A percentile compares a stretch with the other conserved stretches of the same genome.
Evolutionary conservation across 305 asterid species (phyloP).

Genomic region (Fraxinus nigra): DNA sequence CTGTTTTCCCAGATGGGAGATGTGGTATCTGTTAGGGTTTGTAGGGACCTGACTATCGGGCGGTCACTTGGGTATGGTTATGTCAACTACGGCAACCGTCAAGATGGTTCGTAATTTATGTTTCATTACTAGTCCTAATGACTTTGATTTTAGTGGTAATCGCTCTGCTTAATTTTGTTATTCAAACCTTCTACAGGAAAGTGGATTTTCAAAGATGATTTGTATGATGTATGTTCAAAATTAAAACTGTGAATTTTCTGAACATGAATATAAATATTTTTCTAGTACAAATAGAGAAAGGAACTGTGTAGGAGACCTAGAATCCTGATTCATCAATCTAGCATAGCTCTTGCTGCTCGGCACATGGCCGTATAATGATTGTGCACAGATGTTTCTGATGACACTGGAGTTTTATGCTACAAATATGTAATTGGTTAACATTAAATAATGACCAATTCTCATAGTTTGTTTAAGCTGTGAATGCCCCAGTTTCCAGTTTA

Average conservation of each 20-base stretch:
- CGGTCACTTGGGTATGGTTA: conserved; percentile 94
- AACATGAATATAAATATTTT: background rate
- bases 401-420: background rate
- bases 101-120: conserved; percentile 55
- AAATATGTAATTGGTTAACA: background rate
- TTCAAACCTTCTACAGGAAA: background rate
- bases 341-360: background rate
- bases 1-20: conserved; percentile 85
- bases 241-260: background rate
- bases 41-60: conserved; percentile 74
- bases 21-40: conserved; percentile 93
- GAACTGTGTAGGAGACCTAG: background rate
- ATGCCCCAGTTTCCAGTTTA: background rate
- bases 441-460: background rate
- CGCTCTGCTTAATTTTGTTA: background rate
- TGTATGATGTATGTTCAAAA: background rate
- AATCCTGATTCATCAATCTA: background rate
- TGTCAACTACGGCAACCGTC: conserved; percentile 74
- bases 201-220: background rate
- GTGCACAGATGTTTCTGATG: background rate
- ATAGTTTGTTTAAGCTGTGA: background rate
- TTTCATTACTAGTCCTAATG: background rate
- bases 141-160: background rate
- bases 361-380: background rate
- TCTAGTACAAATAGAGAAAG: background rate